Evolutionary conservation across 1,139 yeast species (phyloP).

Genomic region (Yamadazyma triangularis): DNA sequence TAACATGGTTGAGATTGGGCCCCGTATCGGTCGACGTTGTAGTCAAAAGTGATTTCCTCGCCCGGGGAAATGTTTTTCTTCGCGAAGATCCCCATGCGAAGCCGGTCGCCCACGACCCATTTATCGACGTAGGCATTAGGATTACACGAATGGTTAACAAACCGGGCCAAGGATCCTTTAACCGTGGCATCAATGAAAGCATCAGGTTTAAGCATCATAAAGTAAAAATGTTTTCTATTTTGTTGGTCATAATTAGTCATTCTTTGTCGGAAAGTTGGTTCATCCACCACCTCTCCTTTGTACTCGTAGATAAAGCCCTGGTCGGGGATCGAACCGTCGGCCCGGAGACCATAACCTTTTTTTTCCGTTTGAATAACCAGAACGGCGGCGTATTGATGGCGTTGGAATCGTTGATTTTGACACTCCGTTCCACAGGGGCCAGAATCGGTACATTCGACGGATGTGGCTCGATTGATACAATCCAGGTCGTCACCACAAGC

Average conservation of each 20-base stretch:
- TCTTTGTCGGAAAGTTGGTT: slow-evolving; percentile 62
- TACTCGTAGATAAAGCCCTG: slow-evolving; percentile 82
- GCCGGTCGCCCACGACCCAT: slow-evolving; percentile 91
- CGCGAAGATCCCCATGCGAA: slow-evolving; percentile 93
- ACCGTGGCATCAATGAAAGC: slow-evolving; percentile 93
- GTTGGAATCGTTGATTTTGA: slow-evolving; percentile 84
- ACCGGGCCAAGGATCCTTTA: slow-evolving; percentile 83
- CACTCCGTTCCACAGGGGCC: slow-evolving; percentile 77
- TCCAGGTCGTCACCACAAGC: slow-evolving; percentile 88
- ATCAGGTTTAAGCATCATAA: slow-evolving; percentile 94
- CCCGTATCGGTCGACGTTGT: slow-evolving; percentile 94
- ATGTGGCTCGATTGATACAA: slow-evolving; percentile 88
- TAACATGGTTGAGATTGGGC: slow-evolving; percentile 92
- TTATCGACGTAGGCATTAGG: slow-evolving; percentile 95
- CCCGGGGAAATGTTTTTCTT: slow-evolving; percentile 68
- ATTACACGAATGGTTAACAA: slow-evolving; percentile 90
- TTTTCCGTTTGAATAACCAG: slow-evolving; percentile 74
- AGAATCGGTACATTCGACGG: slow-evolving; percentile 85
- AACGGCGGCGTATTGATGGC: slow-evolving; percentile 63
- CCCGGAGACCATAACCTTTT: slow-evolving; percentile 89
- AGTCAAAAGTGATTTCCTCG: slow-evolving; percentile 93
- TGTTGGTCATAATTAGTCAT: slow-evolving; percentile 69
- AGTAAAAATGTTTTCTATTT: slow-evolving; percentile 83
- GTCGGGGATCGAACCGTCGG: slow-evolving; percentile 53
- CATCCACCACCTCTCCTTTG: slow-evolving; percentile 90